Base-by-base conservation (phyloP, 2,329 filamentous ascomycete genomes). In the Ceratocystis eucalypticola region DNA sequence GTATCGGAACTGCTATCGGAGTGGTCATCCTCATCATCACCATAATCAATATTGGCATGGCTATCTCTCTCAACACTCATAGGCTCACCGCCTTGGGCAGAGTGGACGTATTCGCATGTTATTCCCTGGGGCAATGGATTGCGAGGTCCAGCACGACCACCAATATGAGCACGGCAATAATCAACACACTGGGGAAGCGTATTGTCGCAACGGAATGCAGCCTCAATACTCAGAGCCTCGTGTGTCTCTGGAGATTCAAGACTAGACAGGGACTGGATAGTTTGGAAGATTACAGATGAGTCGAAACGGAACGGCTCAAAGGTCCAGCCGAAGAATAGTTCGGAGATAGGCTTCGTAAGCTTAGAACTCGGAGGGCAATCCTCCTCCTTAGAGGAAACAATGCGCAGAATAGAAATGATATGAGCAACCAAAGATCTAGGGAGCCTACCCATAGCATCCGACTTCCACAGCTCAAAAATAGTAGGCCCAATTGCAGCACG, bases 381-480 rank as follows among this genome's bases (percentile, higher is more conserved):
- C 1, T 50, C 48, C 6, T 68, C 67, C n/a, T 59, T 65, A 8
- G n/a, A 20, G 17, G 64, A 61, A 2, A 62, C 62, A 15, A 61
- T 25, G 15, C 67, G 59, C 28, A 68, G 17, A 45, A 68, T 66
- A 15, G 65, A 30, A 46, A 68, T 64, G 8, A 64, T n/a, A 12
- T 37, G 48, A 41, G 64, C 48, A 17, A 66, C 55, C 67, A 68
- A 45, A 12, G 61, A 53, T 28, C 61, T 65, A 2, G 88, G 86
- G 0, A 91, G 84, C 71, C 90, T 92, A 71, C 96, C 91, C 20
- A 94, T 84, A 61, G 96, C 84, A 30, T 85, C 80, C 0, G 91
- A 95, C 70, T 90, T 86, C 95, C 94, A 99, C 33, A 97, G 82
- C 61, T 86, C 82, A 66, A 83, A 82, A 50, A 94, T 82, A 59